These are phyloP conservation scores for Cornus kousa DNA, from an alignment of 148 eudicot species.

Conservation along the genomic window DNA sequence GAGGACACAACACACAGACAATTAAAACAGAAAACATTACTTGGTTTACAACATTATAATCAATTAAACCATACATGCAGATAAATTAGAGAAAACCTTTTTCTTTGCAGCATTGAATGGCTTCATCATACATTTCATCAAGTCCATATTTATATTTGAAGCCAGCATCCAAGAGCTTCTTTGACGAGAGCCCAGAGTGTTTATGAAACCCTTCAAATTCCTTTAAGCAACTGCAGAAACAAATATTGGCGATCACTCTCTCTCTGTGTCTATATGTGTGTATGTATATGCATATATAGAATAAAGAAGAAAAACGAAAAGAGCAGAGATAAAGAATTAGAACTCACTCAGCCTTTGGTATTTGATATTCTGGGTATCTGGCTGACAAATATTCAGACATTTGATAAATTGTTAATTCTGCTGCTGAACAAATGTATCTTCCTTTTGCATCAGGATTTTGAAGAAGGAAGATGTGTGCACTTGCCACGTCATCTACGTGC, in stretches of 20 bases:
- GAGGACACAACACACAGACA: too few relatives aligned
- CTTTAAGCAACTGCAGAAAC: slow-evolving; percentile 20
- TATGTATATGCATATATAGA: too few relatives aligned
- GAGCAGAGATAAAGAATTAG: neutral
- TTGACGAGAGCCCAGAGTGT: slow-evolving; percentile 24
- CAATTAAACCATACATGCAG: too few relatives aligned
- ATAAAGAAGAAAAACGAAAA: neutral
- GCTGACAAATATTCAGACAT: slow-evolving; percentile 21
- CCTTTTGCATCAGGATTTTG: slow-evolving; percentile 41
- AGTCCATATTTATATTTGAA: slow-evolving; percentile 35
- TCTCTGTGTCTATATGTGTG: too few relatives aligned
- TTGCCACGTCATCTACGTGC: slow-evolving; percentile 45
- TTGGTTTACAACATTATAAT: too few relatives aligned
- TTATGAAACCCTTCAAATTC: neutral
- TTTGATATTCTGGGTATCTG: slow-evolving; percentile 35
- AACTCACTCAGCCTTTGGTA: slow-evolving; percentile 28
- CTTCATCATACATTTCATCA: slow-evolving; percentile 42
- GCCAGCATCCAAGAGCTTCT: slow-evolving; percentile 38
- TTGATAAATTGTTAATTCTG: slow-evolving; percentile 16
- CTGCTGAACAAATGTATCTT: slow-evolving; percentile 33
- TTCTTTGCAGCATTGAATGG: slow-evolving; percentile 36
- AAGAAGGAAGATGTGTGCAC: slow-evolving; percentile 42
- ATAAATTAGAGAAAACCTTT: slow-evolving; percentile 17
- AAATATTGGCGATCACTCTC: too few relatives aligned
- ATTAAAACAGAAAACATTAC: too few relatives aligned